phyloP scores from a whole-genome alignment of 441 rosid species.

The Adansonia grandidieri region DNA sequence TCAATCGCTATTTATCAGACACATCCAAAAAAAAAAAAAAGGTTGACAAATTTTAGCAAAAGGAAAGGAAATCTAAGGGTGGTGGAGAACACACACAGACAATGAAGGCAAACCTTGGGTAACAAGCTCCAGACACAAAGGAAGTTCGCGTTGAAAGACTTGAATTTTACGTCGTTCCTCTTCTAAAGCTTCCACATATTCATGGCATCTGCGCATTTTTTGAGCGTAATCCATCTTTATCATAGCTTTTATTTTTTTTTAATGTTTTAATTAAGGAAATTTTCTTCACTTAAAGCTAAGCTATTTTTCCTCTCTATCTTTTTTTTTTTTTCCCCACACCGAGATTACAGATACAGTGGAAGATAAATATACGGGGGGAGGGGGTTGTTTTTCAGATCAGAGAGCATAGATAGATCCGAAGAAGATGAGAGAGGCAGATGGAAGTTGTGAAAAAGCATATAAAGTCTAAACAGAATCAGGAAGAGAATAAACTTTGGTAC shows the following conservation, averaged over 20 bases:
- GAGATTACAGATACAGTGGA: not conserved
- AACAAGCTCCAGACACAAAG: conserved; percentile 86
- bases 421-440: conserved; percentile 9
- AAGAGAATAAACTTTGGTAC: conserved; percentile 48
- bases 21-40: not conserved
- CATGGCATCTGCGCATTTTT: conserved; percentile 60
- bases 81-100: not conserved
- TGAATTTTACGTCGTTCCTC: conserved; percentile 81
- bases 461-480: conserved; percentile 58
- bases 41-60: not conserved
- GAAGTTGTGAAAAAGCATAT: conserved; percentile 25
- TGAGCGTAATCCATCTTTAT: conserved; percentile 47
- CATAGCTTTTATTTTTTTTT: not conserved
- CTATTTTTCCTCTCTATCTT: not conserved
- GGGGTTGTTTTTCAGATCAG: conserved; percentile 8
- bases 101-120: conserved; percentile 56
- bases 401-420: conserved; percentile 57
- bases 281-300: not conserved
- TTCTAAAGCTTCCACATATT: conserved; percentile 72
- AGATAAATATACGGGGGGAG: not conserved
- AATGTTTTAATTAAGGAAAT: not conserved
- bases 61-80: not conserved
- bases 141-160: conserved; percentile 92
- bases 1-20: conserved; percentile 61
- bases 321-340: not conserved